Percentiles rank a stretch among this genome's conserved stretches.
These are phyloP conservation scores for Hymenoscyphus fructigenus DNA, from an alignment of 2,329 filamentous ascomycete genomes.

Conservation along the genomic window DNA sequence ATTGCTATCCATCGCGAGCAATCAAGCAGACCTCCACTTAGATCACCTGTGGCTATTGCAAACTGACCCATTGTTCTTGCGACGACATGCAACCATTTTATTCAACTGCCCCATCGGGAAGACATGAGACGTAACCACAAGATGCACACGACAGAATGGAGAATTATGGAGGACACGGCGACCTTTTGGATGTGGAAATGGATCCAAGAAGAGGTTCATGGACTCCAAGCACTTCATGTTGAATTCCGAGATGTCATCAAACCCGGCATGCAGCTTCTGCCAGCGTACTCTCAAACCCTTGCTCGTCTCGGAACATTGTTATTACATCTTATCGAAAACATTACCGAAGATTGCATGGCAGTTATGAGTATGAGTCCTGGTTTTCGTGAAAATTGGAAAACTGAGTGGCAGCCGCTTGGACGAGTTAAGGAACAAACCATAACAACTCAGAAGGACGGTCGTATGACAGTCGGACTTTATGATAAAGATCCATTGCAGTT, in stretches of 20 bases:
- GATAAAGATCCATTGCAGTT: not conserved
- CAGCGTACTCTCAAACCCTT: not conserved
- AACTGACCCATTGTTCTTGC: slow-evolving; percentile 15
- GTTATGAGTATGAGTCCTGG: no score
- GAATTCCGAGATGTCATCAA: slow-evolving; percentile 4
- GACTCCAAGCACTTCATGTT: not conserved
- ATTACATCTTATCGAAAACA: not conserved
- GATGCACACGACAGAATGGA: no score
- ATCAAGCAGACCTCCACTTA: not conserved
- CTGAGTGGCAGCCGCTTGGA: not conserved
- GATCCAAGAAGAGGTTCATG: slow-evolving; percentile 10
- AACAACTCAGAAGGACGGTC: not conserved
- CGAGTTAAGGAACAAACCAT: not conserved
- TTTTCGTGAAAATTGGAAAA: not conserved
- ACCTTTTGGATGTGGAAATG: slow-evolving; percentile 11
- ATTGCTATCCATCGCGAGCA: slow-evolving; percentile 8
- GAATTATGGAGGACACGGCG: not conserved
- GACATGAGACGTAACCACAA: not conserved
- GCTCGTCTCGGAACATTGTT: slow-evolving; percentile 4
- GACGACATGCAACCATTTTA: not conserved
- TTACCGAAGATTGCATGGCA: no score
- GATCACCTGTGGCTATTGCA: slow-evolving; percentile 22
- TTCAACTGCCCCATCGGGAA: not conserved
- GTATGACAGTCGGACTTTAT: not conserved
- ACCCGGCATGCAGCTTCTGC: not conserved